Conservation (phyloP, 2,329 filamentous ascomycete species). For the Gliomastix tumulicola region DNA sequence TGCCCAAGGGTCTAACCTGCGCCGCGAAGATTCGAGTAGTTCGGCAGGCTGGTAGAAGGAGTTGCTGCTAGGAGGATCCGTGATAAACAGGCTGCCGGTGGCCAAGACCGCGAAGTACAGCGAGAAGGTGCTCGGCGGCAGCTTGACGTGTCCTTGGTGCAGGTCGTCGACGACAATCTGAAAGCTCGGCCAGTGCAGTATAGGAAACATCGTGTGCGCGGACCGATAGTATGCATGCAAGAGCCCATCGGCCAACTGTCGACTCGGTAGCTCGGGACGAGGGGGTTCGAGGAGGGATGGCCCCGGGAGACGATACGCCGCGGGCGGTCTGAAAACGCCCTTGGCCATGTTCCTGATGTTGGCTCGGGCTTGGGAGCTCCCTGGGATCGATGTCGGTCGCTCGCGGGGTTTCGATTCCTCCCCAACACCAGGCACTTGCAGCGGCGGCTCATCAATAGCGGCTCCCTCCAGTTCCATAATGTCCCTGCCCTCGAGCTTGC, state of each 20-base stretch:
- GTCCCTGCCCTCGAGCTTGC: slow-evolving; percentile 48
- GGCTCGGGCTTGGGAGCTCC: slow-evolving; percentile 63
- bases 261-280: slow-evolving; percentile 62
- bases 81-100: slow-evolving; percentile 68
- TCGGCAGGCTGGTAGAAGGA: slow-evolving; percentile 48
- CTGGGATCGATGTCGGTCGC: slow-evolving; percentile 53
- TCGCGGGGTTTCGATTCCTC: slow-evolving; percentile 58
- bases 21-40: slow-evolving; percentile 65
- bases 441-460: slow-evolving; percentile 38
- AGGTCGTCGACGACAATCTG: slow-evolving; percentile 67
- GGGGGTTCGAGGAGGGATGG: slow-evolving; percentile 43
- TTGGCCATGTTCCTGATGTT: slow-evolving; percentile 69
- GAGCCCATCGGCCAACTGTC: slow-evolving; percentile 62
- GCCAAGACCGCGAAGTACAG: slow-evolving; percentile 80
- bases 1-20: slow-evolving; percentile 72
- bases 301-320: slow-evolving; percentile 51
- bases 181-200: slow-evolving; percentile 85
- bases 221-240: slow-evolving; percentile 69
- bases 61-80: slow-evolving; percentile 40
- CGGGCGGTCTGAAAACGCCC: slow-evolving; percentile 74
- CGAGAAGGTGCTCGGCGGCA: slow-evolving; percentile 65
- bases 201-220: slow-evolving; percentile 74
- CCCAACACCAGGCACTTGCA: slow-evolving; percentile 58
- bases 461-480: slow-evolving; percentile 41
- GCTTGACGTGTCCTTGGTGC: slow-evolving; percentile 57